phyloP scores from a whole-genome alignment of 345 rosid genomes.

The Populus tremula region DNA sequence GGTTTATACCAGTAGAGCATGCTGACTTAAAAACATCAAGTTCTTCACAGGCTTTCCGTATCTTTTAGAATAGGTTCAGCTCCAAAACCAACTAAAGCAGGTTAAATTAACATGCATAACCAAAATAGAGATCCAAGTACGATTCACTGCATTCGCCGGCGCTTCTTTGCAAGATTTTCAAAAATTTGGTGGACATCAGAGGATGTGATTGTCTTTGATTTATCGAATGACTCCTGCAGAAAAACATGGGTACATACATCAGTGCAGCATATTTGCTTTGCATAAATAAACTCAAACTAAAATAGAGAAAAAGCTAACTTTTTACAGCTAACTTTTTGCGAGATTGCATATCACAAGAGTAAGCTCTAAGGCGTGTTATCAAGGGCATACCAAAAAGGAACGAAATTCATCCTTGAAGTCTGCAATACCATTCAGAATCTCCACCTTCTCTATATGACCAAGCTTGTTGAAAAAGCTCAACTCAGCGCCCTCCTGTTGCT shows the following conservation, averaged over 20 bases:
- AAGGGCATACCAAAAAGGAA: constrained; percentile 59
- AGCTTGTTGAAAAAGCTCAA: constrained; percentile 58
- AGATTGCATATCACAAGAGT: not conserved
- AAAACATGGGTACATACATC: not conserved
- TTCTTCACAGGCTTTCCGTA: constrained; percentile 2
- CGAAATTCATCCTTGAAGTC: constrained; percentile 75
- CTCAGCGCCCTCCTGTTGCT: constrained; percentile 74
- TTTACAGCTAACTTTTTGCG: not conserved
- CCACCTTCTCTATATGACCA: constrained; percentile 88
- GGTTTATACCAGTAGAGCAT: not conserved
- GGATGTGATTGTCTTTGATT: constrained; percentile 78
- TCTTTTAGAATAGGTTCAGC: constrained; percentile 1
- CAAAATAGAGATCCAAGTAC: not conserved
- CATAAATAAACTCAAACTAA: not conserved
- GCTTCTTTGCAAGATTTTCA: constrained; percentile 86
- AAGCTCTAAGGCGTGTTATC: not conserved
- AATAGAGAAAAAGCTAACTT: not conserved
- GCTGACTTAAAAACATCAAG: not conserved
- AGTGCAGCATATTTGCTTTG: not conserved
- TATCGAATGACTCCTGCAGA: constrained; percentile 66
- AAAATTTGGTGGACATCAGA: constrained; percentile 82
- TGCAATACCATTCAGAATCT: constrained; percentile 77
- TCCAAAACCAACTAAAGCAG: constrained; percentile 9
- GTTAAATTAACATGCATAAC: not conserved
- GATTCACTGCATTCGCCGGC: constrained; percentile 48